These are phyloP conservation scores for Firmiana major DNA, from an alignment of 345 rosid species.

Conservation along the genomic window DNA sequence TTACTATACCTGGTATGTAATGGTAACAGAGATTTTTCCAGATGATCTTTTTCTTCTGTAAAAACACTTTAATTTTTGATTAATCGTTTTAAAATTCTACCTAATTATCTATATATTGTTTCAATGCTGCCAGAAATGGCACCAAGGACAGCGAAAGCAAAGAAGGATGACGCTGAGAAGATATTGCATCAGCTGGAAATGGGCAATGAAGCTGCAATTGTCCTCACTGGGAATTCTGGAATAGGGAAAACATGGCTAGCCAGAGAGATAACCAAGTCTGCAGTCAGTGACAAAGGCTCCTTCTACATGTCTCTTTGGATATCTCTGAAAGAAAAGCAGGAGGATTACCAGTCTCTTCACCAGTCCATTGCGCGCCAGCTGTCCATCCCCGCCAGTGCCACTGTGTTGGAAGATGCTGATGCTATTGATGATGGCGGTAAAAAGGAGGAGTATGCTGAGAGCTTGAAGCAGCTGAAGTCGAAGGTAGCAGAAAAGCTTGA, in stretches of 20 bases:
- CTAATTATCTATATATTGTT: no score
- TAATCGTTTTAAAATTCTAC: not conserved
- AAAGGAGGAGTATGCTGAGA: slow-evolving; percentile 25
- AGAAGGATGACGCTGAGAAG: not conserved
- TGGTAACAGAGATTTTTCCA: not conserved
- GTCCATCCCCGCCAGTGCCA: slow-evolving; percentile 17
- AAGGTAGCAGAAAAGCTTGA: not conserved
- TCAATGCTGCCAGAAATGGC: not conserved
- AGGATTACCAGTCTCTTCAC: slow-evolving; percentile 17
- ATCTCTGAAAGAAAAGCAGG: slow-evolving; percentile 22
- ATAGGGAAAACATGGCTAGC: slow-evolving; percentile 56
- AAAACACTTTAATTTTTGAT: not conserved
- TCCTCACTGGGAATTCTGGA: slow-evolving; percentile 35
- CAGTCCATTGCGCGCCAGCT: slow-evolving; percentile 40
- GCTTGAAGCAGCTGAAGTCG: not conserved
- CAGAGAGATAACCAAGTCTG: slow-evolving; percentile 17
- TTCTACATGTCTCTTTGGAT: slow-evolving; percentile 33
- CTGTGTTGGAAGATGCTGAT: slow-evolving; percentile 28
- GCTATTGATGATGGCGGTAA: slow-evolving; percentile 15
- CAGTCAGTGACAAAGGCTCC: accelerated
- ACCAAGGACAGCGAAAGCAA: not conserved
- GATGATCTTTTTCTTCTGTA: not conserved
- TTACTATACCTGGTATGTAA: no score
- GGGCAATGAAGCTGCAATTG: not conserved
- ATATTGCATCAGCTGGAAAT: not conserved